Evolutionary conservation across 2,329 filamentous ascomycete species (phyloP).

Genomic region (Magnaporthiopsis poae): DNA sequence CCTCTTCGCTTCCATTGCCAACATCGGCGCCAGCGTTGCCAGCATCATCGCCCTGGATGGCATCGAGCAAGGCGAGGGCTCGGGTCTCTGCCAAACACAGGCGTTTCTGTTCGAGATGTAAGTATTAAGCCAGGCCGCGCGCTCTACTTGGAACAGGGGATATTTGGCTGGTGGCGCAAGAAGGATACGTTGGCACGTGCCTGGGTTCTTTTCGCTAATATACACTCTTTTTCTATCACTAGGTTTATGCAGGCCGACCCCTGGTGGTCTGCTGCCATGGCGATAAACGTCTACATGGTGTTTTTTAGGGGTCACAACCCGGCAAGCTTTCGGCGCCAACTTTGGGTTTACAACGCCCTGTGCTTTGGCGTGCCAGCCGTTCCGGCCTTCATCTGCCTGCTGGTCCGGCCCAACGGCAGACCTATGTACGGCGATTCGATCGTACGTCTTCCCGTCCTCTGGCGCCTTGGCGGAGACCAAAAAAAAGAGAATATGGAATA

Average conservation of each 20-base stretch:
- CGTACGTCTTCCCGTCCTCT: conserved; percentile 25
- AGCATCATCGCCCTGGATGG: conserved; percentile 63
- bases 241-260: conserved; percentile 72
- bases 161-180: not conserved
- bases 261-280: conserved; percentile 74
- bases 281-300: conserved; percentile 66
- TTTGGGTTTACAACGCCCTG: conserved; percentile 58
- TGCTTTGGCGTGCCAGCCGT: conserved; percentile 65
- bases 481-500: not conserved
- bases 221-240: not conserved
- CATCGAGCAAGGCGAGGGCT: conserved; percentile 41
- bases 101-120: conserved; percentile 59
- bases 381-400: conserved; percentile 56
- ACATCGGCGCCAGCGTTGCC: conserved; percentile 50
- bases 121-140: conserved; percentile 22
- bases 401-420: conserved; percentile 33
- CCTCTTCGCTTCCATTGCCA: conserved; percentile 50
- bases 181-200: not conserved
- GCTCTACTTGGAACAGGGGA: not conserved
- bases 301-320: conserved; percentile 51
- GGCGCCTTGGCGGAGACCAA: not conserved
- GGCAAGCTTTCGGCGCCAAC: conserved; percentile 61
- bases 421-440: conserved; percentile 48
- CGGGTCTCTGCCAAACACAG: conserved; percentile 51
- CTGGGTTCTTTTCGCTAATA: not conserved